Conservation (phyloP, 2,329 filamentous ascomycete genomes). For the Paraphaeosphaeria minitans region DNA sequence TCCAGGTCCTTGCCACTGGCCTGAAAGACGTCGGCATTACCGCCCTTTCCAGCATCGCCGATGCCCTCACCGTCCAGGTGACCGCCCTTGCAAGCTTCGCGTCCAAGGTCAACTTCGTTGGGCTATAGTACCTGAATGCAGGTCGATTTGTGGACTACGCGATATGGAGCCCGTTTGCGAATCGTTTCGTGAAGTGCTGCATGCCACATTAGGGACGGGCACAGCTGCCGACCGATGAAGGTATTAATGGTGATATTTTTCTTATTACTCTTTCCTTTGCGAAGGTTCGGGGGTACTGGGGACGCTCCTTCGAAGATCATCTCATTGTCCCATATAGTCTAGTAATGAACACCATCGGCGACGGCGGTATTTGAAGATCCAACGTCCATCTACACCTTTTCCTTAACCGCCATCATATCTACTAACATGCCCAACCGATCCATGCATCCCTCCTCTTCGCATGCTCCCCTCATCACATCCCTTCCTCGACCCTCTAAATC, state of each 20-base stretch:
- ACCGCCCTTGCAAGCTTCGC: neutral
- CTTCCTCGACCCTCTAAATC: slow-evolving; percentile 14
- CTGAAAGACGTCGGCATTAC: neutral
- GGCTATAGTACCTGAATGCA: neutral
- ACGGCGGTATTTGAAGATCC: neutral
- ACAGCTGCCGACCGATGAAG: neutral
- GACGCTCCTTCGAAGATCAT: neutral
- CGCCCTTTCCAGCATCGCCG: neutral
- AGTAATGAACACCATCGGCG: neutral
- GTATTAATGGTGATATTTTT: neutral
- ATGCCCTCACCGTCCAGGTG: neutral
- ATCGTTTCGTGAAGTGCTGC: too few species aligned
- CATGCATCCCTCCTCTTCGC: neutral
- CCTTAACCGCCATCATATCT: neutral
- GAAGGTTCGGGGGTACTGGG: neutral
- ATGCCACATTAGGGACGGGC: neutral
- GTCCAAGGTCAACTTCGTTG: neutral
- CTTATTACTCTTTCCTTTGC: neutral
- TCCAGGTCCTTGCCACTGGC: neutral
- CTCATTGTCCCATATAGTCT: neutral
- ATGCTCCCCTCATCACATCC: neutral
- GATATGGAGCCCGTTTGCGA: too few species aligned
- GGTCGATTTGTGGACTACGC: neutral
- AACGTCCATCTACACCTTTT: neutral
- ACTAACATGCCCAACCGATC: too few species aligned